These are phyloP conservation scores for Seiridium unicorne DNA, from an alignment of 2,329 filamentous ascomycete species.

Conservation along the genomic window DNA sequence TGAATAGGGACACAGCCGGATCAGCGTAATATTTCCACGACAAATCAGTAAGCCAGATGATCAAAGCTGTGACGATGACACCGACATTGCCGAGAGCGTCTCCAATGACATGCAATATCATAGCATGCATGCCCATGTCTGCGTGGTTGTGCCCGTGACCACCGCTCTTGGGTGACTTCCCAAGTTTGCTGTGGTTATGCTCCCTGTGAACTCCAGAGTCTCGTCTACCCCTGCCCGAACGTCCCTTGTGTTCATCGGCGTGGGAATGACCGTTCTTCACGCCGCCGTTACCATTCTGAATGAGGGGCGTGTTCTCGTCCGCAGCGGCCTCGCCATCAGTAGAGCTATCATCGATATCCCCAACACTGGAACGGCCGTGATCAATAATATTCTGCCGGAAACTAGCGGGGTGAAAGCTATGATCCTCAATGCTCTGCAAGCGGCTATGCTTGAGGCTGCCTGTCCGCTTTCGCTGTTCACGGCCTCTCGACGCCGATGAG, in stretches of 20 bases:
- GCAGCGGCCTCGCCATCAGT: slow-evolving; percentile 43
- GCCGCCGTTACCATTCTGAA: slow-evolving; percentile 25
- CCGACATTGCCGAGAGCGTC: slow-evolving; percentile 85
- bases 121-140: slow-evolving; percentile 93
- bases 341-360: slow-evolving; percentile 55
- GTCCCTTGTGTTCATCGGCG: slow-evolving; percentile 16
- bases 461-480: slow-evolving; percentile 40
- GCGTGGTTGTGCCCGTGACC: slow-evolving; percentile 74
- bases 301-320: slow-evolving; percentile 39
- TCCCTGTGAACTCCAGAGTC: slow-evolving; percentile 61
- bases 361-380: slow-evolving; percentile 64
- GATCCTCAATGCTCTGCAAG: slow-evolving; percentile 66
- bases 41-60: slow-evolving; percentile 90
- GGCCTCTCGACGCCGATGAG: slow-evolving; percentile 33
- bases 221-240: slow-evolving; percentile 32
- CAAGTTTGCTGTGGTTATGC: slow-evolving; percentile 81
- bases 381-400: slow-evolving; percentile 92
- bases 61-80: slow-evolving; percentile 76
- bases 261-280: slow-evolving; percentile 18
- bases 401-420: slow-evolving; percentile 84
- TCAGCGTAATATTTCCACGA: slow-evolving; percentile 84
- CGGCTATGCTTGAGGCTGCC: slow-evolving; percentile 53
- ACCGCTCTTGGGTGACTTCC: slow-evolving; percentile 35
- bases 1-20: slow-evolving; percentile 88
- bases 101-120: slow-evolving; percentile 74